A percentile compares a stretch with the other conserved stretches of the same genome.
Evolutionary conservation across 176 grass and related monocot species (phyloP).

Genomic region (Saccharum officinarum): DNA sequence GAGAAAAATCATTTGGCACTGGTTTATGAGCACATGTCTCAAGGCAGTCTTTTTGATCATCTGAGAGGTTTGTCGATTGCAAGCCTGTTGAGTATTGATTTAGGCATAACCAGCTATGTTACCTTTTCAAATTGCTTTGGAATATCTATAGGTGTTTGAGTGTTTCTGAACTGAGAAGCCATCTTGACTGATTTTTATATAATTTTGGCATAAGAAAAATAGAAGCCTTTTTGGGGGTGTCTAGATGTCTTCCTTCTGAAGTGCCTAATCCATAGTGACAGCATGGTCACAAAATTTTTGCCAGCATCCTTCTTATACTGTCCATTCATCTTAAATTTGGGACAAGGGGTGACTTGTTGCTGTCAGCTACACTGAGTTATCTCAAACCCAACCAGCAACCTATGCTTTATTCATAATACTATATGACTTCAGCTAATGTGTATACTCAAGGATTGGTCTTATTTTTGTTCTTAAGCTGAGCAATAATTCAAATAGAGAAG

Average conservation of each 20-base stretch:
- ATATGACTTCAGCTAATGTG: neutral
- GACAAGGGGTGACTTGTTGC: neutral
- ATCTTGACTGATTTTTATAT: neutral
- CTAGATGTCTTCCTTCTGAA: neutral
- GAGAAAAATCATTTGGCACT: conserved; percentile 33
- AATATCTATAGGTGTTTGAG: no score
- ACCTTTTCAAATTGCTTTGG: neutral
- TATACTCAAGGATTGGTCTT: neutral
- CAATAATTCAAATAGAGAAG: no score
- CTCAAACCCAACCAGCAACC: neutral
- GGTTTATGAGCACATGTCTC: conserved; percentile 34
- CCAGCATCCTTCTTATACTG: neutral
- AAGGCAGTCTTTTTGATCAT: conserved; percentile 20
- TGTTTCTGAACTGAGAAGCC: no score
- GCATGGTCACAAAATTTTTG: neutral
- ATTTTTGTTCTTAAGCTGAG: no score
- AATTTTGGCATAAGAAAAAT: no score
- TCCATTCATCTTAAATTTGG: neutral
- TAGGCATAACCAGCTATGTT: neutral
- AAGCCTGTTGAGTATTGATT: neutral
- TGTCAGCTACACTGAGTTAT: neutral
- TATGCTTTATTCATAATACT: neutral
- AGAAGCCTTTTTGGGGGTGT: neutral
- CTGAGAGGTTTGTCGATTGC: conserved; percentile 1
- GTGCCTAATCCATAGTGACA: neutral